These are phyloP conservation scores for Coemansia sp. DNA, from an alignment of 192 early-diverging fungal genomes.

Conservation along the genomic window DNA sequence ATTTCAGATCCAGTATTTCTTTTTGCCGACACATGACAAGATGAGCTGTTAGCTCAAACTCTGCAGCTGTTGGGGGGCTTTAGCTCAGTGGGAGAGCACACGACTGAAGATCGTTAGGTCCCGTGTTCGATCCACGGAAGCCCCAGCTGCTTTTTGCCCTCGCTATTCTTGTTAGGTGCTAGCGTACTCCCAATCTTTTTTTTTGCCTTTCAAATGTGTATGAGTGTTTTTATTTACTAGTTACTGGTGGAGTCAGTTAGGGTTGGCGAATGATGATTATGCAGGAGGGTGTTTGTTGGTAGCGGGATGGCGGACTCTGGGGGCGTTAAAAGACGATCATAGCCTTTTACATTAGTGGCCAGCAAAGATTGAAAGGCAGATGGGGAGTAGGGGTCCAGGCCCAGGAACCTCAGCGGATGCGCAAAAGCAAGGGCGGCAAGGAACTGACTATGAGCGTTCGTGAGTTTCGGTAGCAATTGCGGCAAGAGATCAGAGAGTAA, in stretches of 20 bases:
- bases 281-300: neutral
- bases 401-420: neutral
- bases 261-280: neutral
- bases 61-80: slow-evolving; percentile 1
- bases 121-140: slow-evolving; percentile 44
- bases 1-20: too few relatives aligned
- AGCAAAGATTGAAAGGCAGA: neutral
- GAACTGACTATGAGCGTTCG: neutral
- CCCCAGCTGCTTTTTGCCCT: slow-evolving; percentile 19
- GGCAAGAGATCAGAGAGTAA: neutral
- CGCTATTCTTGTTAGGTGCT: too few relatives aligned
- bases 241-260: neutral
- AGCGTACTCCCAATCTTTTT: too few relatives aligned
- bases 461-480: neutral
- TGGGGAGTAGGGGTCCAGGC: neutral
- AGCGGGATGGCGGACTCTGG: neutral
- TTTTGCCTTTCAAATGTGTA: too few relatives aligned
- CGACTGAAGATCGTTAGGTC: slow-evolving; percentile 41
- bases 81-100: slow-evolving; percentile 41
- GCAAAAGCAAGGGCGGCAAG: neutral
- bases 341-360: neutral
- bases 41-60: too few relatives aligned
- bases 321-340: neutral
- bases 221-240: neutral
- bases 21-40: too few relatives aligned